Conservation (phyloP, 2,329 filamentous ascomycete species). For the Colletotrichum aenigma region DNA sequence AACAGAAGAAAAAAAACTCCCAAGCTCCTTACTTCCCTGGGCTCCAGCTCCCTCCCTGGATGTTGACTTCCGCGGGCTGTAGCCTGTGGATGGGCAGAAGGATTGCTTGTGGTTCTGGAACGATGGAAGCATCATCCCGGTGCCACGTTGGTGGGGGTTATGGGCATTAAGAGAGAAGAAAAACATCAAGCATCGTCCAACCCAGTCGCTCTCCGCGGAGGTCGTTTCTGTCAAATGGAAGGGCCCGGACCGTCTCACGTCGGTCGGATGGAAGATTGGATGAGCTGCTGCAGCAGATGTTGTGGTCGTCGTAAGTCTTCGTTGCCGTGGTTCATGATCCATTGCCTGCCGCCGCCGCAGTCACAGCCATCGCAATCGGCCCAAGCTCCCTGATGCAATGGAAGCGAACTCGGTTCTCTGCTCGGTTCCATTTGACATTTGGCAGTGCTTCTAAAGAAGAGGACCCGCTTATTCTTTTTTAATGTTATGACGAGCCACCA, state of each 20-base stretch:
- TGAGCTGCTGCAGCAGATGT: neutral
- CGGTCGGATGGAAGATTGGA: neutral
- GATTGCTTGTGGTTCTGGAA: neutral
- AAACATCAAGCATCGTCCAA: neutral
- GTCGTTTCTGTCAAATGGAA: neutral
- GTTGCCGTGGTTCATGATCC: neutral
- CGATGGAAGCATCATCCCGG: neutral
- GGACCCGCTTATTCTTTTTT: neutral
- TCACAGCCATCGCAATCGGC: neutral
- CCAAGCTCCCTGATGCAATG: neutral
- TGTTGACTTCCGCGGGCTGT: neutral
- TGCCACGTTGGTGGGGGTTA: neutral
- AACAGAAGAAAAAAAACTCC: neutral
- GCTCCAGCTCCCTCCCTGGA: neutral
- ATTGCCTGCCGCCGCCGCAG: neutral
- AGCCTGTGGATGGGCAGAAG: neutral
- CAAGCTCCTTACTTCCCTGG: neutral
- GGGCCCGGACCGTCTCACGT: neutral
- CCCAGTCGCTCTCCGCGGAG: neutral
- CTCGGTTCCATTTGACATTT: neutral
- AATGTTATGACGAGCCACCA: slow-evolving; percentile 2
- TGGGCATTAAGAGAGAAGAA: neutral
- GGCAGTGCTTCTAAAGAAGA: neutral
- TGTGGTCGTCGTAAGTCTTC: neutral
- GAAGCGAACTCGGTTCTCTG: neutral